Evolutionary conservation across 2,329 filamentous ascomycete species (phyloP).

Genomic region (Claviceps quebecensis): DNA sequence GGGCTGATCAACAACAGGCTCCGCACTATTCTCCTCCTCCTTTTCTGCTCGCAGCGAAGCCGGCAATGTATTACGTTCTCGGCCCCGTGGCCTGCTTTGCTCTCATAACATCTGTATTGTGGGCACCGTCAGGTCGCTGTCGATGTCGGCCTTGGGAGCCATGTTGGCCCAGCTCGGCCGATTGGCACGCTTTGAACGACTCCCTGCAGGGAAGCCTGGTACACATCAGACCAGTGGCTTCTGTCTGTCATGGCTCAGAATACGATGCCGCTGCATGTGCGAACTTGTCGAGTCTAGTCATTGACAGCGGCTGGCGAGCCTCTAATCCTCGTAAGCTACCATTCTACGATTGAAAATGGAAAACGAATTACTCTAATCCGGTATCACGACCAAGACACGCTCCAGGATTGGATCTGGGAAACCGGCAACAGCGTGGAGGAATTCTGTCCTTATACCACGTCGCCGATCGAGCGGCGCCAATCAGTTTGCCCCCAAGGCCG

Average conservation of each 20-base stretch:
- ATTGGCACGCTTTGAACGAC: background rate
- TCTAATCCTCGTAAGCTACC: background rate
- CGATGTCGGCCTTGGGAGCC: background rate
- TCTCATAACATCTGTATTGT: background rate
- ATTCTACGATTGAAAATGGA: background rate
- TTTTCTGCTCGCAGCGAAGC: background rate
- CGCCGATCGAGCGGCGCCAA: background rate
- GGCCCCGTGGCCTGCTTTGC: background rate
- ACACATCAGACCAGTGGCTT: background rate
- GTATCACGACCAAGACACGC: background rate
- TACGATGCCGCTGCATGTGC: background rate
- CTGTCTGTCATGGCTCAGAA: background rate
- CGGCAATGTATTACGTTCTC: background rate
- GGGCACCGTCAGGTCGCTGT: background rate
- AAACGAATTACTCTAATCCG: background rate
- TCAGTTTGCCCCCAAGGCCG: background rate
- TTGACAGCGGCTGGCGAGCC: background rate
- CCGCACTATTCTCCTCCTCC: background rate
- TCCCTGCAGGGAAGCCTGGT: background rate
- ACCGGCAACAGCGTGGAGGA: background rate
- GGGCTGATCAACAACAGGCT: too few species aligned
- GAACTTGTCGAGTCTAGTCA: background rate
- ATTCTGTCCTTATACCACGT: background rate
- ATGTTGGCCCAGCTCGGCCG: background rate
- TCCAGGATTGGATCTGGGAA: slow-evolving; percentile 1